Conservation (phyloP, 2,329 filamentous ascomycete genomes). For the Nemania sp. region DNA sequence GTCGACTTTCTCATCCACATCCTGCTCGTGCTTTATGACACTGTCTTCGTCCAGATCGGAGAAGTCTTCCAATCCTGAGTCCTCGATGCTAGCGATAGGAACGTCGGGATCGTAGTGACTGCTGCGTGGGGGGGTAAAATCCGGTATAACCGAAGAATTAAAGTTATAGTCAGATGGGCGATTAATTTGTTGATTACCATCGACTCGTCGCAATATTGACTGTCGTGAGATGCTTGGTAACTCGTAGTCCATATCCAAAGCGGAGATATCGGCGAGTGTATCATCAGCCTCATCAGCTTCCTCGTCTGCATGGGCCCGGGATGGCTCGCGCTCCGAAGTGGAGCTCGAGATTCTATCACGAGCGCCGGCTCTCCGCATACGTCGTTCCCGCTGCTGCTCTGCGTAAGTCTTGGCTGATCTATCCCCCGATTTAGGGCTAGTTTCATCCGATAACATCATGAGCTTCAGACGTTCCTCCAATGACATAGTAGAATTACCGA, state of each 20-base stretch:
- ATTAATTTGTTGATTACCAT: slow-evolving; percentile 63
- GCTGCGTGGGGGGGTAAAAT: slow-evolving; percentile 61
- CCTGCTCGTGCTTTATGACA: slow-evolving; percentile 66
- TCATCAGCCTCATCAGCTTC: slow-evolving; percentile 63
- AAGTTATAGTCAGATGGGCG: slow-evolving; percentile 67
- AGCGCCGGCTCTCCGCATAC: slow-evolving; percentile 65
- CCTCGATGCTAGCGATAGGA: slow-evolving; percentile 85
- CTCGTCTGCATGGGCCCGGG: slow-evolving; percentile 47
- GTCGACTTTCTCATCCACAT: slow-evolving; percentile 64
- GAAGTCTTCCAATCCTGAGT: slow-evolving; percentile 59
- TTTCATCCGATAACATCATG: slow-evolving; percentile 81
- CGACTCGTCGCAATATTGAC: slow-evolving; percentile 87
- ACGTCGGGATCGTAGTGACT: slow-evolving; percentile 81
- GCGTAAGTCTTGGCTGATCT: slow-evolving; percentile 56
- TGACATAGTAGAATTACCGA: slow-evolving; percentile 76
- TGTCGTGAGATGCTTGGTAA: slow-evolving; percentile 87
- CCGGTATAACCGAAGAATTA: slow-evolving; percentile 60
- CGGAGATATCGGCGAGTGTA: slow-evolving; percentile 62
- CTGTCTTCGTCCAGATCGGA: slow-evolving; percentile 59
- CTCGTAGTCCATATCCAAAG: slow-evolving; percentile 63
- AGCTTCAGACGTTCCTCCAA: slow-evolving; percentile 84
- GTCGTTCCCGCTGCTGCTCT: slow-evolving; percentile 69
- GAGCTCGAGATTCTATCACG: slow-evolving; percentile 52
- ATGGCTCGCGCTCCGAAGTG: slow-evolving; percentile 51
- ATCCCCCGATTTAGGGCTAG: slow-evolving; percentile 37